Evolutionary conservation across 768 basidiomycete genomes (phyloP).

Genomic region (Phaeotremella fagi): DNA sequence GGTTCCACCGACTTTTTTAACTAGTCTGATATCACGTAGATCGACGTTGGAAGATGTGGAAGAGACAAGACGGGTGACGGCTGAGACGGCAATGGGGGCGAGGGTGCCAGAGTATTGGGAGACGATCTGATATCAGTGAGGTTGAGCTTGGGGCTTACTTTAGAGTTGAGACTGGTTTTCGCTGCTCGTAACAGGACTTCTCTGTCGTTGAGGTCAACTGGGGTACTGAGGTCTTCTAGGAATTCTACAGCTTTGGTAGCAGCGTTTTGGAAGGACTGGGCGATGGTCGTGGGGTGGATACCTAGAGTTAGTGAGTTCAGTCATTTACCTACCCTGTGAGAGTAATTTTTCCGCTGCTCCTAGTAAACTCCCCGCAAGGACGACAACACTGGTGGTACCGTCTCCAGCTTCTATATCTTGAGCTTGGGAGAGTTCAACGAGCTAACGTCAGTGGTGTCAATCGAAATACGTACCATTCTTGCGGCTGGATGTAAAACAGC

Average conservation of each 20-base stretch:
- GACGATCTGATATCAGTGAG: constrained; percentile 64
- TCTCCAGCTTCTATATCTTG: constrained; percentile 99
- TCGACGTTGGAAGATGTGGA: constrained; percentile 91
- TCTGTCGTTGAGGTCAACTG: constrained; percentile 83
- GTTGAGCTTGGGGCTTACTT: constrained; percentile 54
- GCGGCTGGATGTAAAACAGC: constrained; percentile 97
- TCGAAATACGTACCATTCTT: constrained; percentile 69
- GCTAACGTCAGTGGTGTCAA: constrained; percentile 52
- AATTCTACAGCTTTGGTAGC: constrained; percentile 90
- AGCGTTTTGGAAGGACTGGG: constrained; percentile 90
- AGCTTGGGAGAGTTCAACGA: constrained; percentile 94
- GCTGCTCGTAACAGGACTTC: constrained; percentile 83
- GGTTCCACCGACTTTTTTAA: constrained; percentile 97
- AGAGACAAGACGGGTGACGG: constrained; percentile 85
- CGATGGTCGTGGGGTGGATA: constrained; percentile 94
- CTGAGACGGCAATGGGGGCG: constrained; percentile 97
- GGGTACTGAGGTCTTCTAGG: constrained; percentile 83
- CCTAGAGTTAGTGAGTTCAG: constrained; percentile 46
- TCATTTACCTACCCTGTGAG: constrained; percentile 62
- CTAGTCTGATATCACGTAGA: constrained; percentile 88
- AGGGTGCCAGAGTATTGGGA: constrained; percentile 98
- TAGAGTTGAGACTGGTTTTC: constrained; percentile 92
- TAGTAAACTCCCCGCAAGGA: constrained; percentile 86
- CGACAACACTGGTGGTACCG: constrained; percentile 95
- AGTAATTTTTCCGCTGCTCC: constrained; percentile 96